Evolutionary conservation across 139 green algal genomes (phyloP), one percentile per base, ranked within the genome.

Genomic region (Diplosphaera chodatii): DNA sequence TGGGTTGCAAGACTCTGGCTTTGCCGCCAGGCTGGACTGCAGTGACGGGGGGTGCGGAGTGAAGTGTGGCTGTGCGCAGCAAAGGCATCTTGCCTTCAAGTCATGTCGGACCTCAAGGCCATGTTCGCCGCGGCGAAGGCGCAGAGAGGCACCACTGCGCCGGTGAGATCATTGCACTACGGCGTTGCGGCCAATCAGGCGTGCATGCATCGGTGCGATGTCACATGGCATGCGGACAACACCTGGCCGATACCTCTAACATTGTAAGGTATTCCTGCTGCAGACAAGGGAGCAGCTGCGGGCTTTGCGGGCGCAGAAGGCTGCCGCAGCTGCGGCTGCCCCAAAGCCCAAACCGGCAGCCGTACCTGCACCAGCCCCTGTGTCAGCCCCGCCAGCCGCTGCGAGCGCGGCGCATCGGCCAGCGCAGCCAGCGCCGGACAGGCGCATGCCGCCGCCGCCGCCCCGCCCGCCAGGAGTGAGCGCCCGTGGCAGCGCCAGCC

Each of bases 231-330:
- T n/a, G n/a, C n/a, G n/a, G n/a, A n/a, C n/a, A n/a, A n/a, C n/a
- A n/a, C n/a, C n/a, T n/a, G n/a, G n/a, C n/a, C n/a, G n/a, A n/a
- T n/a, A n/a, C n/a, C n/a, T n/a, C n/a, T n/a, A n/a, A n/a, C n/a
- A n/a, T n/a, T n/a, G n/a, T n/a, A n/a, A n/a, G n/a, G n/a, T n/a
- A n/a, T n/a, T n/a, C n/a, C n/a, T n/a, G n/a, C n/a, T n/a, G n/a
- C n/a, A 76, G 71, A 67, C 71, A 8, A 71, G 64, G 64, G 71
- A 76, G 64, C 63, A 76, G n/a, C 40, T 76, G 37, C 55, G 67
- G 41, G 40, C 56, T 8, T 48, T 76, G 27, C 63, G 55, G 31
- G 71, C 71, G 31, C 40, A 76, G 25, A 65, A 71, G 40, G 71
- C 71, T 29, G 64, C 71, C n/a, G 67, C 32, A 15, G 40, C n/a